phyloP scores from a whole-genome alignment of 2,329 filamentous ascomycete genomes.

The Parafenestella ontariensis region DNA sequence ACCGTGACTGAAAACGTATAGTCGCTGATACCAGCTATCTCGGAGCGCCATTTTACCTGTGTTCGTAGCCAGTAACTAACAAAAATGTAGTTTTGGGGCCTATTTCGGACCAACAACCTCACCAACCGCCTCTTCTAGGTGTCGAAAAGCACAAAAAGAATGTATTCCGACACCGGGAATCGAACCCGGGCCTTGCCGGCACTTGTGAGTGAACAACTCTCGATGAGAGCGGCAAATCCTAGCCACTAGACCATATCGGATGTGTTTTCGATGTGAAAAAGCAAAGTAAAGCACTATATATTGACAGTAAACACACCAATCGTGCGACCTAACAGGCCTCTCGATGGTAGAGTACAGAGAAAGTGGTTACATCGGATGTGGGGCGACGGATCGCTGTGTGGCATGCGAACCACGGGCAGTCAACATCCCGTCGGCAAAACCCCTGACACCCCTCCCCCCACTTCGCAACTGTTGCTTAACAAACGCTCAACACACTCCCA shows the following conservation, averaged over 20 bases:
- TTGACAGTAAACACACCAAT: not conserved
- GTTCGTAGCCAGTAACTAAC: too few species aligned
- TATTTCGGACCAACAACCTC: too few species aligned
- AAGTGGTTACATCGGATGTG: too few species aligned
- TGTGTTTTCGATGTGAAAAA: slow-evolving; percentile 2
- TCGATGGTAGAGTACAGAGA: not conserved
- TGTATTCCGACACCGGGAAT: slow-evolving; percentile 20
- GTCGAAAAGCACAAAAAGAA: slow-evolving; percentile 1
- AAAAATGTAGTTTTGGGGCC: too few species aligned
- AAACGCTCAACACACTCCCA: not conserved
- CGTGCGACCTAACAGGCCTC: too few species aligned
- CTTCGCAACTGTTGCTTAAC: not conserved
- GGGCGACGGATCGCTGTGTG: too few species aligned
- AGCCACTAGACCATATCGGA: slow-evolving; percentile 22
- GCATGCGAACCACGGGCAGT: not conserved
- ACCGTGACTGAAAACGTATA: too few species aligned
- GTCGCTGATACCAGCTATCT: too few species aligned
- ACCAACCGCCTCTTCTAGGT: not conserved
- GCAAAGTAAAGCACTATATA: not conserved
- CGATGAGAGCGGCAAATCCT: slow-evolving; percentile 20
- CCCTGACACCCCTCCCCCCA: not conserved
- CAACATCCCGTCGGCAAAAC: not conserved
- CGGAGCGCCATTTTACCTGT: too few species aligned
- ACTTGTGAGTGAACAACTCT: slow-evolving; percentile 13
- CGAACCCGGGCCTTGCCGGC: slow-evolving; percentile 18